A percentile compares a stretch with the other conserved stretches of the same genome.
Conservation (phyloP, 768 basidiomycete genomes). For the Gelatoporia subvermispora region DNA sequence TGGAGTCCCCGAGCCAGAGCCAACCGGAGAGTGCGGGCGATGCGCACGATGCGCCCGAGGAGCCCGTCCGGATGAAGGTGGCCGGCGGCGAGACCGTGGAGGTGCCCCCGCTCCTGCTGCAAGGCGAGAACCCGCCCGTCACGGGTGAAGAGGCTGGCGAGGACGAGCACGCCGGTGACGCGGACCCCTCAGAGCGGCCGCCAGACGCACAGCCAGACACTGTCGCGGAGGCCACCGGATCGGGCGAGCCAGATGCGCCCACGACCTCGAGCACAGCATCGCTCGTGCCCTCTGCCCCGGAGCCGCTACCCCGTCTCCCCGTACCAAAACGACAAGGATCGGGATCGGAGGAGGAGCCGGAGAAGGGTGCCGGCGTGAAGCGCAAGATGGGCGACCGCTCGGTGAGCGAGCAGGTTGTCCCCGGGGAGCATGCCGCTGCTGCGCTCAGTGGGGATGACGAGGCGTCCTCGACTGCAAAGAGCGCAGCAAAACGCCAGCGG, state of each 20-base stretch:
- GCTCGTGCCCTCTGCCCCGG: neutral
- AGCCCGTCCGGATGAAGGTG: neutral
- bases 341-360: conserved; percentile 27
- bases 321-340: neutral
- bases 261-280: neutral
- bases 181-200: conserved; percentile 22
- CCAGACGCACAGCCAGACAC: conserved; percentile 14
- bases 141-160: conserved; percentile 15
- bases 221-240: conserved; percentile 3
- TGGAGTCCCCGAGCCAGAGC: neutral
- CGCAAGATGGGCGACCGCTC: conserved; percentile 67
- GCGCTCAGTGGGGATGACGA: conserved; percentile 5
- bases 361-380: conserved; percentile 58
- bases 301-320: neutral
- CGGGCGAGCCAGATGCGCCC: neutral
- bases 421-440: conserved; percentile 7
- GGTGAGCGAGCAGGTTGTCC: conserved; percentile 45
- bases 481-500: conserved; percentile 53
- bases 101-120: conserved; percentile 4
- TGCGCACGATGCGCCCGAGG: neutral
- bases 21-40: neutral
- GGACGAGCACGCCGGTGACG: conserved; percentile 19
- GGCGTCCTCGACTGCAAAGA: conserved; percentile 3
- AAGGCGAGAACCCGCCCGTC: conserved; percentile 15
- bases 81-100: neutral